Evolutionary conservation across 2,329 filamentous ascomycete genomes (phyloP).

Genomic region (Exophiala mesophila): DNA sequence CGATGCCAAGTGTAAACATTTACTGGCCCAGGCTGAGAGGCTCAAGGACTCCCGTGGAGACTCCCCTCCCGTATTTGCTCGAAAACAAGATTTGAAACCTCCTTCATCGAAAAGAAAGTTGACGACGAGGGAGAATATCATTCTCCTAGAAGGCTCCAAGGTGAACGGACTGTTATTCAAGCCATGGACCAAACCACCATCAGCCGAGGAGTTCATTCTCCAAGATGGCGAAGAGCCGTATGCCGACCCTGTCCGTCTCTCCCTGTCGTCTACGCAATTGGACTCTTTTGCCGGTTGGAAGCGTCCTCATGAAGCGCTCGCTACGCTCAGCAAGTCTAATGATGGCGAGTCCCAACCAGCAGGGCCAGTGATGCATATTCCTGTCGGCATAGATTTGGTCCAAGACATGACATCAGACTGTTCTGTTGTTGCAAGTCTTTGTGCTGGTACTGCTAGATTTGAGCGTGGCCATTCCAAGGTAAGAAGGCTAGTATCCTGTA

Average conservation of each 20-base stretch:
- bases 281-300: slow-evolving; percentile 81
- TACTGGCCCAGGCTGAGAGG: slow-evolving; percentile 67
- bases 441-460: slow-evolving; percentile 68
- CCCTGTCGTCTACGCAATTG: slow-evolving; percentile 68
- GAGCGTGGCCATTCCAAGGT: slow-evolving; percentile 66
- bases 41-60: slow-evolving; percentile 54
- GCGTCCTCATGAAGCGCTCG: slow-evolving; percentile 65
- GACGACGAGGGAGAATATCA: slow-evolving; percentile 66
- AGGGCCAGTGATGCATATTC: slow-evolving; percentile 53
- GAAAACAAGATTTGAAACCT: slow-evolving; percentile 11
- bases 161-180: slow-evolving; percentile 80
- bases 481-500: slow-evolving; percentile 26
- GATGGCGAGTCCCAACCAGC: slow-evolving; percentile 9
- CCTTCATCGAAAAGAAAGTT: slow-evolving; percentile 53
- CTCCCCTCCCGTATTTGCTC: not conserved
- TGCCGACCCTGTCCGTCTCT: slow-evolving; percentile 62
- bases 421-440: slow-evolving; percentile 92
- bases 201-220: slow-evolving; percentile 57
- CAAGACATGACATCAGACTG: slow-evolving; percentile 96
- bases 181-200: slow-evolving; percentile 69
- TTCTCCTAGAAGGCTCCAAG: slow-evolving; percentile 70
- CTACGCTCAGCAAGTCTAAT: slow-evolving; percentile 31
- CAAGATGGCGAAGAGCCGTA: slow-evolving; percentile 52
- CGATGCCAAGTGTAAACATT: slow-evolving; percentile 61
- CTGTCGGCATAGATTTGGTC: slow-evolving; percentile 67